phyloP scores from a whole-genome alignment of 805 yeast species.

The Candida rishiriensis region DNA sequence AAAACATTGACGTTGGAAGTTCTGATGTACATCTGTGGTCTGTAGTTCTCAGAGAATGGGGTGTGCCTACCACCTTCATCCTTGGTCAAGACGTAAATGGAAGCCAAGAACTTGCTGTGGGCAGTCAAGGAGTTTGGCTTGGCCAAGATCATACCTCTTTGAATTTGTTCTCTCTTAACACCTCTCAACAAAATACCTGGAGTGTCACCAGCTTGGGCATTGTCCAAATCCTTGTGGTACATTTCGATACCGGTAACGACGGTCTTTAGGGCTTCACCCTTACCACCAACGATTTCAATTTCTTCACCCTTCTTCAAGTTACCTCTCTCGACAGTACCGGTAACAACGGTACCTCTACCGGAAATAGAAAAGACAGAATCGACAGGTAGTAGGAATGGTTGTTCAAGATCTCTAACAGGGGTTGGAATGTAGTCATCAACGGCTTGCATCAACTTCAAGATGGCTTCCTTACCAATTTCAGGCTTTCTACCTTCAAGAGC shows the following conservation, averaged over 20 bases:
- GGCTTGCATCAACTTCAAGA: constrained; percentile 79
- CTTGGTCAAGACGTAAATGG: constrained; percentile 85
- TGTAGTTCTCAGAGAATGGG: constrained; percentile 93
- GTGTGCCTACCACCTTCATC: constrained; percentile 99
- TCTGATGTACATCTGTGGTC: constrained; percentile 96
- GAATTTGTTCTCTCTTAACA: constrained; percentile 93
- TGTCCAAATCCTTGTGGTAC: constrained; percentile 98
- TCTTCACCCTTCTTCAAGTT: constrained; percentile 96
- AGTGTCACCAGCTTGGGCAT: constrained; percentile 98
- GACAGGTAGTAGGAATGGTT: constrained; percentile 94
- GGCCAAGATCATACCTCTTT: constrained; percentile 96
- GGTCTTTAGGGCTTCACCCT: constrained; percentile 82
- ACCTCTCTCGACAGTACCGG: constrained; percentile 99
- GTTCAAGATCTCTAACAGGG: constrained; percentile 92
- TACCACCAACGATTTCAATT: constrained; percentile 92
- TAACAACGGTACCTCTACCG: constrained; percentile 99
- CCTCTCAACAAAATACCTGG: constrained; percentile 98
- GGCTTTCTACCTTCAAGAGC: constrained; percentile 86
- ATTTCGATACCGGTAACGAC: constrained; percentile 98
- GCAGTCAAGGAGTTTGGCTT: constrained; percentile 90
- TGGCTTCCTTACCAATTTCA: constrained; percentile 87
- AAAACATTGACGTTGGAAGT: constrained; percentile 93
- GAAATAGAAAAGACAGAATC: constrained; percentile 97
- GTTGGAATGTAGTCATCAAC: constrained; percentile 95
- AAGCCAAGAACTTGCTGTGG: constrained; percentile 90